A percentile compares a stretch with the other conserved stretches of the same genome.
phyloP scores from a whole-genome alignment of 2,329 filamentous ascomycete genomes.

The Epichloe uncinata region DNA sequence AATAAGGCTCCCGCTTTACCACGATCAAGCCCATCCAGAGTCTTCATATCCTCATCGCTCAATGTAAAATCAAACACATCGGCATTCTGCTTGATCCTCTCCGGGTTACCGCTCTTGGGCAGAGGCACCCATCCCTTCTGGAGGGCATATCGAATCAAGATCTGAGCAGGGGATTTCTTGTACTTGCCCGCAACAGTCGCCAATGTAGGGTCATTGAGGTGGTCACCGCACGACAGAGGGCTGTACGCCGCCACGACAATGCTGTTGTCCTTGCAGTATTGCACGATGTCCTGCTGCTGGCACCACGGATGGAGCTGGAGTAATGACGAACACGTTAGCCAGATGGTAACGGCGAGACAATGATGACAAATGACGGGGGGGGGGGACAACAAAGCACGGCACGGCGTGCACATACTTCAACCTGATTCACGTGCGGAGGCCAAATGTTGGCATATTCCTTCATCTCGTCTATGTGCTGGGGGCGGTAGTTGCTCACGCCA shows the following conservation, averaged over 20 bases:
- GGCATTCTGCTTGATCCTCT: constrained; percentile 46
- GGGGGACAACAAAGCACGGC: not conserved
- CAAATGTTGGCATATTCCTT: constrained; percentile 49
- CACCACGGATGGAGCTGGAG: constrained; percentile 56
- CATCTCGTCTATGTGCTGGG: constrained; percentile 55
- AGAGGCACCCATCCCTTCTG: constrained; percentile 58
- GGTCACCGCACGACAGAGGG: constrained; percentile 21
- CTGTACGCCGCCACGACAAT: constrained; percentile 39
- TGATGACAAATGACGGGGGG: not conserved
- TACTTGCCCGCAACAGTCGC: constrained; percentile 44
- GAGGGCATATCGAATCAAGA: constrained; percentile 55
- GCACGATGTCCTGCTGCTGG: constrained; percentile 32
- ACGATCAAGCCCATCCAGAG: constrained; percentile 17
- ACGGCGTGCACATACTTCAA: constrained; percentile 39
- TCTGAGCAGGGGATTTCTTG: constrained; percentile 46
- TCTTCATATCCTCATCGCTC: constrained; percentile 39
- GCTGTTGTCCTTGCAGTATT: constrained; percentile 61
- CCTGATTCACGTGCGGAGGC: constrained; percentile 62
- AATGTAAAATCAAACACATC: constrained; percentile 49
- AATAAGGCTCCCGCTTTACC: constrained; percentile 18
- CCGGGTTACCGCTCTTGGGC: constrained; percentile 49
- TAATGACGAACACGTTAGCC: too few species aligned
- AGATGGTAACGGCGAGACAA: not conserved
- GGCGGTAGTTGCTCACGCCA: constrained; percentile 61
- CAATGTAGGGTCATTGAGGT: constrained; percentile 40